These are phyloP conservation scores for Thelonectria olida DNA, from an alignment of 2,329 filamentous ascomycete species.

Conservation along the genomic window DNA sequence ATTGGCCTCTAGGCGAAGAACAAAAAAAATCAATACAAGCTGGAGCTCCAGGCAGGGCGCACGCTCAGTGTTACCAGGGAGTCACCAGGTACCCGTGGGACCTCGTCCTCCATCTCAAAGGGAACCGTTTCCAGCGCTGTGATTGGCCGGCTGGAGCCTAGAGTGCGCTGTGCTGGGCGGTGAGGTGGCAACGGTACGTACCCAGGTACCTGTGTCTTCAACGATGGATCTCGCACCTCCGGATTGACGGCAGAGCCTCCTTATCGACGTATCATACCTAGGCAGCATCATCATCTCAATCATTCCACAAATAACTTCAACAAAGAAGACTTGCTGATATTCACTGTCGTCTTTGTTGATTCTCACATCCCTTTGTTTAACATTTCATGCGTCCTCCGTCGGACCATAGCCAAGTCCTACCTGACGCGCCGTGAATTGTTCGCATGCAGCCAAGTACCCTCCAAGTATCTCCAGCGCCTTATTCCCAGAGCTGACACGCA, in stretches of 20 bases:
- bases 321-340: background rate
- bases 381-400: background rate
- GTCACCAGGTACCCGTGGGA: conserved; percentile 8
- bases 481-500: conserved; percentile 4
- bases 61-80: background rate
- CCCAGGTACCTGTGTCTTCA: conserved; percentile 12
- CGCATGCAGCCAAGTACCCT: background rate
- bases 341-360: background rate
- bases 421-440: background rate
- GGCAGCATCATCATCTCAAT: background rate
- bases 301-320: background rate
- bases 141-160: conserved; percentile 30
- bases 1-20: conserved; percentile 38
- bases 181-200: conserved; percentile 34
- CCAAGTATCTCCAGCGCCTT: background rate
- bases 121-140: conserved; percentile 23
- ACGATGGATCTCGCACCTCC: too few species aligned
- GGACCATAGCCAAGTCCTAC: background rate
- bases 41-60: conserved; percentile 17
- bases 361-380: background rate
- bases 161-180: conserved; percentile 24
- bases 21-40: conserved; percentile 23
- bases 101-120: conserved; percentile 32
- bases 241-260: too few species aligned
- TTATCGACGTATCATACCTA: background rate